These are phyloP conservation scores for Rhynchosporium agropyri DNA, from an alignment of 2,329 filamentous ascomycete species.

Conservation along the genomic window DNA sequence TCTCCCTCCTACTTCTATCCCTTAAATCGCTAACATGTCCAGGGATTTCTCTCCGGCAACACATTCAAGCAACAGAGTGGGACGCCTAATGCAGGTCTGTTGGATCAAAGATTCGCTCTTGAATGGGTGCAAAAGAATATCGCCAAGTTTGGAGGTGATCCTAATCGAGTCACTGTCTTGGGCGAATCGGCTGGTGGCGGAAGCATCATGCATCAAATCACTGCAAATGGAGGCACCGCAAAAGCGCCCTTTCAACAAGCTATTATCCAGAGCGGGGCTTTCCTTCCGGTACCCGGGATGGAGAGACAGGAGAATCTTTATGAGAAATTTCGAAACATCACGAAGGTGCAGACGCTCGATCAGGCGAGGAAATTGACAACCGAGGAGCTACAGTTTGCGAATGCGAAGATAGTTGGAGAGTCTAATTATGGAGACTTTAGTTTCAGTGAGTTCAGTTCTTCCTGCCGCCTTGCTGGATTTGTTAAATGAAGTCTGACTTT, in stretches of 20 bases:
- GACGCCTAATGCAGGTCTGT: conserved; percentile 52
- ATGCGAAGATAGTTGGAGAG: conserved; percentile 41
- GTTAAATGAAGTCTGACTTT: conserved; percentile 24
- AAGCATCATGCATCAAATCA: conserved; percentile 57
- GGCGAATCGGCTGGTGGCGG: conserved; percentile 55
- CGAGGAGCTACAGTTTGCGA: conserved; percentile 22
- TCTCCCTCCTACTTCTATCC: not conserved
- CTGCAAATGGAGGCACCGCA: conserved; percentile 48
- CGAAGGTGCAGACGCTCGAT: conserved; percentile 43
- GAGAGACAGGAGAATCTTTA: conserved; percentile 27
- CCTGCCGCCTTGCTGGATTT: not conserved
- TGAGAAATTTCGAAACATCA: conserved; percentile 41
- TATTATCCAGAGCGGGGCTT: conserved; percentile 40
- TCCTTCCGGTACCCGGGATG: conserved; percentile 23
- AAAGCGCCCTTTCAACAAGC: conserved; percentile 47
- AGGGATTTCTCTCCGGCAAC: conserved; percentile 45
- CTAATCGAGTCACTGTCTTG: conserved; percentile 51
- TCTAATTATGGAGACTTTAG: conserved; percentile 48
- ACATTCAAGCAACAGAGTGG: conserved; percentile 46
- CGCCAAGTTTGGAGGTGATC: conserved; percentile 56
- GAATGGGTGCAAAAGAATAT: conserved; percentile 60
- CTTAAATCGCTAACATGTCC: not conserved
- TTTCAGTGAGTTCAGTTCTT: conserved; percentile 37
- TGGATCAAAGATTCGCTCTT: conserved; percentile 58
- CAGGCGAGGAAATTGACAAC: conserved; percentile 33